Evolutionary conservation across 371 early-diverging fungal species (phyloP), one percentile per base, ranked within the genome.

Genomic region (Dichotomocladium elegans): DNA sequence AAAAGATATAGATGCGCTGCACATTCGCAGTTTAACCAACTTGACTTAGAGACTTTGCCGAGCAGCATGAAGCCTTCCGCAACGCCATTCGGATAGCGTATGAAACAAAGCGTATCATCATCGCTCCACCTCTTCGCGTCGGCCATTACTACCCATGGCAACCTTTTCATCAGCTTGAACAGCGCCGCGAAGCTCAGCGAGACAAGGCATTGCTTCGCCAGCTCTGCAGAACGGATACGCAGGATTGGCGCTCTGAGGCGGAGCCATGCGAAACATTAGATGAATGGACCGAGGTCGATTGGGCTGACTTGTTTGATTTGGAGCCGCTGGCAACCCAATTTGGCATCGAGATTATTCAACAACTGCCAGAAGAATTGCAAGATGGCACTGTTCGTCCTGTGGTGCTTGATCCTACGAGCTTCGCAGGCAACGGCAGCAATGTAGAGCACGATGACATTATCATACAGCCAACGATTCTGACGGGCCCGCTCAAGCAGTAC

Each of bases 31-130:
- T 17, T 17, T 34, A 25, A 25, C 34, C 35, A 5, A 15, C n/a
- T 37, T 10, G 37, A 26, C 43, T 17, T 43, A 68, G 69, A 9
- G 64, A 61, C 42, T 70, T 70, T 31, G 47, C 66, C 19, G 62
- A 69, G 30, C 76, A 76, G 48, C 72, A 70, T 35, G 66, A 70
- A 66, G 63, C 68, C 1, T 76, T 76, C 49, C 51, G 72, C 55
- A 72, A 69, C 51, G 76, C 70, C 22, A 58, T 76, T 28, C 68
- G 72, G 45, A 52, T 76, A 33, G 76, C 66, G 11, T 52, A 68
- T 35, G 72, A 72, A 29, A 72, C 70, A 11, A 70, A 70, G 24
- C 70, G 76, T 35, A 72, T 70, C 1, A 61, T 76, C 17, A 68
- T 76, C 43, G 76, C 70, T 46, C 76, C 76, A 29, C 67, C 64